Evolutionary conservation across 192 early-diverging fungal genomes (phyloP).

Genomic region (Coemansia interrupta): DNA sequence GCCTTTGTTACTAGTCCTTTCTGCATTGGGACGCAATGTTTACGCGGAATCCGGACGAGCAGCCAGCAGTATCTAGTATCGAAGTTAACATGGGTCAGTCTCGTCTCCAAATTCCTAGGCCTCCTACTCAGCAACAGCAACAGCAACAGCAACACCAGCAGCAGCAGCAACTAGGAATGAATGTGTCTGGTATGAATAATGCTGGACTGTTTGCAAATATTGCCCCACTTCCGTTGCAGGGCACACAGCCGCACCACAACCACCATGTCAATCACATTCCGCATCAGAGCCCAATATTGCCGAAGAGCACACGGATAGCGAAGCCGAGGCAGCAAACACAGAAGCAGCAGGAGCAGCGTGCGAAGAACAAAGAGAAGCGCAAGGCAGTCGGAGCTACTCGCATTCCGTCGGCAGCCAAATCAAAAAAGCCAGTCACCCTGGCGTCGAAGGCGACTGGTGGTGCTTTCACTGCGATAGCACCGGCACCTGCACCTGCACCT

Average conservation of each 20-base stretch:
- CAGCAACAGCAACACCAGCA: slow-evolving; percentile 2
- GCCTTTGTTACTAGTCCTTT: no score
- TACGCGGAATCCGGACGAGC: slow-evolving; percentile 21
- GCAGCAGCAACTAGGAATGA: no score
- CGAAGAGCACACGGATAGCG: background rate
- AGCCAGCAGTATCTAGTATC: no score
- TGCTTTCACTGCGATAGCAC: background rate
- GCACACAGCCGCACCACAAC: background rate
- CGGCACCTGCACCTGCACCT: background rate
- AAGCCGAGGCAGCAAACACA: background rate
- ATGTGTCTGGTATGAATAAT: no score
- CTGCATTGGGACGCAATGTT: slow-evolving; percentile 18
- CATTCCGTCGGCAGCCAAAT: background rate
- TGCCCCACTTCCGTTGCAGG: slow-evolving; percentile 15
- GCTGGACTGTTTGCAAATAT: slow-evolving; percentile 1
- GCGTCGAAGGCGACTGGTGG: background rate
- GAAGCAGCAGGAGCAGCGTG: background rate
- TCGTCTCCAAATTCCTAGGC: no score
- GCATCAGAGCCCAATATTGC: background rate
- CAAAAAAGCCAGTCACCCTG: background rate
- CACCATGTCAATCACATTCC: background rate
- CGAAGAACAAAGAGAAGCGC: slow-evolving; percentile 4
- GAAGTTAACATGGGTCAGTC: no score
- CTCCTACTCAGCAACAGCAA: background rate
- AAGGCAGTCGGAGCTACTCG: background rate